phyloP scores from a whole-genome alignment of 805 yeast species.

The Myxozyma melibiosi region DNA sequence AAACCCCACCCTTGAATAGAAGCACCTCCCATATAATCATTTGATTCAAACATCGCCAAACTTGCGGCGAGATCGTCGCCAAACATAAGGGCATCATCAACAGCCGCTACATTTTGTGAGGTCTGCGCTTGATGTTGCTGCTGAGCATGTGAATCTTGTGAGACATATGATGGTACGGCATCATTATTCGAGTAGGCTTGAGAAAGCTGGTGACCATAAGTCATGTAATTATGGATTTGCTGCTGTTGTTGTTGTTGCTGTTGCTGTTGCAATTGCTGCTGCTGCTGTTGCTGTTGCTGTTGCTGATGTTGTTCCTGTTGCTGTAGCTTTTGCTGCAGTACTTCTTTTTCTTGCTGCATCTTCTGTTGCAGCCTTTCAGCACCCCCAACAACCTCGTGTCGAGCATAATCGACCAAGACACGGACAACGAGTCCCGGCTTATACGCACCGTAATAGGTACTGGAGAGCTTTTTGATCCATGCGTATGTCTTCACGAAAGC shows the following conservation, averaged over 20 bases:
- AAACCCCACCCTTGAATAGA: constrained; percentile 7
- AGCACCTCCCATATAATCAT: constrained; percentile 15
- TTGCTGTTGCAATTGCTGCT: not conserved
- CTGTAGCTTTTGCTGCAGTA: not conserved
- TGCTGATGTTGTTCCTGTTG: not conserved
- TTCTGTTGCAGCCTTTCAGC: not conserved
- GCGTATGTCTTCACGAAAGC: constrained; percentile 21
- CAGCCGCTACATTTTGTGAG: not conserved
- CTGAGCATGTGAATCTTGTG: too few relatives aligned
- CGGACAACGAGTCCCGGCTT: constrained; percentile 8
- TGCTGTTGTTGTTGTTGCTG: too few relatives aligned
- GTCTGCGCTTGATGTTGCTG: not conserved
- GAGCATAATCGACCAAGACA: constrained; percentile 18
- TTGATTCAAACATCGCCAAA: constrained; percentile 7
- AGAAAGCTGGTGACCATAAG: not conserved
- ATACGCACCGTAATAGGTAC: constrained; percentile 18
- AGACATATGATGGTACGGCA: not conserved
- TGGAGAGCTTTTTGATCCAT: constrained; percentile 12
- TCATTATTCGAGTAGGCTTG: not conserved
- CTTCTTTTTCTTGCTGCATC: not conserved
- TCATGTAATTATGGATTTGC: not conserved
- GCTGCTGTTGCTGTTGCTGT: too few relatives aligned
- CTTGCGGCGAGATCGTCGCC: constrained; percentile 12
- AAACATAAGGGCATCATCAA: constrained; percentile 3
- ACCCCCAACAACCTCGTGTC: constrained; percentile 24